Evolutionary conservation across 2,329 filamentous ascomycete species (phyloP).

Genomic region (Xylaria hypoxylon): DNA sequence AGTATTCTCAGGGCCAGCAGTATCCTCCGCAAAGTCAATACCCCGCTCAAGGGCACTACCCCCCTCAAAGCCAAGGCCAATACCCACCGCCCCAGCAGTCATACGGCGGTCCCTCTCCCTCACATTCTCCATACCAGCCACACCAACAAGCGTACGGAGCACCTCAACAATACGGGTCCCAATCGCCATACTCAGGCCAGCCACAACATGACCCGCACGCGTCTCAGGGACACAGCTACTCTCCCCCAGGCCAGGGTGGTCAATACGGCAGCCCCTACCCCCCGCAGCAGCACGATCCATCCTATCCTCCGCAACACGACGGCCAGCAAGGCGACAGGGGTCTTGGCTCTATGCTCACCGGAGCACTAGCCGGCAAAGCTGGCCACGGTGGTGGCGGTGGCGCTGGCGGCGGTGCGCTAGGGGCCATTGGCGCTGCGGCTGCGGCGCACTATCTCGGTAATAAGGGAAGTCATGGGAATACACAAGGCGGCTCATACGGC

Average conservation of each 20-base stretch:
- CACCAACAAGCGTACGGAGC: slow-evolving; percentile 40
- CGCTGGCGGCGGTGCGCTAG: slow-evolving; percentile 37
- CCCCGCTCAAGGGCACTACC: slow-evolving; percentile 41
- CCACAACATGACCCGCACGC: slow-evolving; percentile 39
- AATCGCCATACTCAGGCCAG: slow-evolving; percentile 31
- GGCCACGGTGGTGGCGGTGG: slow-evolving; percentile 23
- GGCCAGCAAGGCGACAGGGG: slow-evolving; percentile 43
- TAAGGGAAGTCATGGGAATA: slow-evolving; percentile 19
- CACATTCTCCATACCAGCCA: slow-evolving; percentile 42
- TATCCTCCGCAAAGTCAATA: slow-evolving; percentile 41
- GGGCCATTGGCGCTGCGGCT: slow-evolving; percentile 44
- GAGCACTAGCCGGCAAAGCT: slow-evolving; percentile 39
- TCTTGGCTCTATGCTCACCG: slow-evolving; percentile 43
- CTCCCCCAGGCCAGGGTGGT: slow-evolving; percentile 33
- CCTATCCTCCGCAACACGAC: slow-evolving; percentile 23
- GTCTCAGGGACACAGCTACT: slow-evolving; percentile 40
- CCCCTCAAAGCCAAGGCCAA: slow-evolving; percentile 38
- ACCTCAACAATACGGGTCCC: slow-evolving; percentile 37
- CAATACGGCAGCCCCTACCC: slow-evolving; percentile 42
- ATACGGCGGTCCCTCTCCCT: slow-evolving; percentile 37
- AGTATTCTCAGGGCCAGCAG: slow-evolving; percentile 40
- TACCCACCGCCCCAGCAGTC: slow-evolving; percentile 40
- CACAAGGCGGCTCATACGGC: slow-evolving; percentile 34
- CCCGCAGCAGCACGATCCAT: slow-evolving; percentile 36
- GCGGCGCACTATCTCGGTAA: slow-evolving; percentile 42